Conservation (phyloP, 352 stramenopile genomes). For the Pythium coloratum region DNA sequence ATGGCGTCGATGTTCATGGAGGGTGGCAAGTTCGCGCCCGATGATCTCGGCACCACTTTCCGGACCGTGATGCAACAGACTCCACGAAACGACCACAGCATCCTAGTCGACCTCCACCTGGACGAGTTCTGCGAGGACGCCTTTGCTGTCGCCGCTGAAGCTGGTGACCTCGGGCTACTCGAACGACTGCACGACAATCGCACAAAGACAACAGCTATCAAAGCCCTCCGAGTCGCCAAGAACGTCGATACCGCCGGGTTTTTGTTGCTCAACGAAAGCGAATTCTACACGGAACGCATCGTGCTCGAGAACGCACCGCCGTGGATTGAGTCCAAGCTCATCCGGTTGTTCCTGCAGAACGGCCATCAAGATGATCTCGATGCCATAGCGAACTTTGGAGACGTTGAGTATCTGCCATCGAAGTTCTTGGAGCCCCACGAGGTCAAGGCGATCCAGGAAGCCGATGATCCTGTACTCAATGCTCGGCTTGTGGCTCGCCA, state of each 20-base stretch:
- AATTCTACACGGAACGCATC: slow-evolving; percentile 1
- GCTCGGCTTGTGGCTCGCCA: neutral
- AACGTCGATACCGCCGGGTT: neutral
- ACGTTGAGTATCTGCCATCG: neutral
- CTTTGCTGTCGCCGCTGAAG: neutral
- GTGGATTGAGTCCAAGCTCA: neutral
- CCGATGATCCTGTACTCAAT: neutral
- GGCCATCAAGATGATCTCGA: neutral
- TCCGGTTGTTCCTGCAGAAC: neutral
- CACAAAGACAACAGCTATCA: neutral
- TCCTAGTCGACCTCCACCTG: neutral
- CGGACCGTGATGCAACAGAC: neutral
- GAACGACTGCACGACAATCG: neutral
- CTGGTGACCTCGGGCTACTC: neutral
- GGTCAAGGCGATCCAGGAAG: neutral
- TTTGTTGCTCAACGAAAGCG: neutral
- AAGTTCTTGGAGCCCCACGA: neutral
- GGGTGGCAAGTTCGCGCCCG: neutral
- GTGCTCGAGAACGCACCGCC: slow-evolving; percentile 1
- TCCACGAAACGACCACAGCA: neutral
- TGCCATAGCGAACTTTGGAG: neutral
- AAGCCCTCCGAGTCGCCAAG: neutral
- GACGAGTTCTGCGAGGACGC: neutral
- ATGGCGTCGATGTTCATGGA: neutral
- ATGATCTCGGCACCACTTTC: neutral